Base-by-base conservation (phyloP, 352 stramenopile species). In the Pythium scleroteichum region DNA sequence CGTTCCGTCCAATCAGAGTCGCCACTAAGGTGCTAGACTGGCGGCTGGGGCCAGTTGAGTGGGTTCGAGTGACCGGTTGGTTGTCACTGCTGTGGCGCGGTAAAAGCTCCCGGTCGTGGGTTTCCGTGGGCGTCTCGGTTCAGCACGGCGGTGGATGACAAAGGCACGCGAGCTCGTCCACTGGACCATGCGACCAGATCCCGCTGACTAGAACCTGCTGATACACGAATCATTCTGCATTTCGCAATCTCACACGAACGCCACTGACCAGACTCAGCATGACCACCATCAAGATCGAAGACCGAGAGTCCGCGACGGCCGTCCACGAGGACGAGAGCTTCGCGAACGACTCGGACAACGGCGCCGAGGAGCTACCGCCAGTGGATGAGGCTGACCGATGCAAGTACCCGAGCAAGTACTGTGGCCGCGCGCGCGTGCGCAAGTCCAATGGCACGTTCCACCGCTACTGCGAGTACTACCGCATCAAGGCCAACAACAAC, bases 401-500 rank as follows among this genome's bases (percentile, higher is more conserved):
- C 39, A 46, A 48, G 42, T 62, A 62, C 45, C 55, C 55, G 8
- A 55, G 55, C 42, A 62, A 62, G 45, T 55, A 26, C 16, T 62
- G 55, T n/a, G 27, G 45, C 6, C 22, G 20, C 8, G 32, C 32
- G 4, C 55, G 44, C 17, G 45, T 35, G 29, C 55, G 55, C 29
- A 62, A 62, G 33, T 26, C 55, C 19, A 62, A 40, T 20, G 55
- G 55, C 42, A 41, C 17, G 24, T 46, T 54, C 24, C 57, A 64
- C 35, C 47, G 49, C n/a, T 64, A 51, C 27, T 64, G 57, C 39
- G 29, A 58, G 47, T 64, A 47, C 29, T 47, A 64, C 41, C 47
- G 57, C 16, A 14, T 26, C 24, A 56, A 58, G n/a, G 57, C 57
- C n/a, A 64, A 58, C 20, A 32, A 26, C 23, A 64, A 64, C 38